Evolutionary conservation across 805 yeast species (phyloP).

Genomic region (Brettanomyces naardenensis): DNA sequence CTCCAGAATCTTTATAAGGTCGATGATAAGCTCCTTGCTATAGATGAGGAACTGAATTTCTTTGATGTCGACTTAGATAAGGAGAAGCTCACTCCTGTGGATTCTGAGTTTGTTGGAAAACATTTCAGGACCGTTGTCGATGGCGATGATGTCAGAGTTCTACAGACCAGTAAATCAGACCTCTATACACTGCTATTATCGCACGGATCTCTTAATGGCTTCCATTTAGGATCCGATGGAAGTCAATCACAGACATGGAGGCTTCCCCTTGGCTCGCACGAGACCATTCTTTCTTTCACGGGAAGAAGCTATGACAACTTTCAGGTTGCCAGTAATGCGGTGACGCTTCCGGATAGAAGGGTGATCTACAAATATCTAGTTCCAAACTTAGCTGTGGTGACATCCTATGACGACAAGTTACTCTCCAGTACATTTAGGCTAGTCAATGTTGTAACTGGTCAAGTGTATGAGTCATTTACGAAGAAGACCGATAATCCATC

Average conservation of each 20-base stretch:
- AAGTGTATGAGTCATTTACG: slow-evolving; percentile 34
- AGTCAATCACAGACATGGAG: slow-evolving; percentile 15
- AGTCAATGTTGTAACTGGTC: slow-evolving; percentile 66
- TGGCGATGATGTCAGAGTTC: slow-evolving; percentile 5
- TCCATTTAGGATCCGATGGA: slow-evolving; percentile 2
- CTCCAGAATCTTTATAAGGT: slow-evolving; percentile 3
- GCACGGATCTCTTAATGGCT: slow-evolving; percentile 11
- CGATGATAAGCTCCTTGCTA: background rate
- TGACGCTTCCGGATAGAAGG: slow-evolving; percentile 57
- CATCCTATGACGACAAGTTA: slow-evolving; percentile 26
- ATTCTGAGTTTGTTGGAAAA: slow-evolving; percentile 2
- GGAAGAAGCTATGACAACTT: slow-evolving; percentile 32
- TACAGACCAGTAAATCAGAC: slow-evolving; percentile 9
- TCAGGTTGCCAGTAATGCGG: slow-evolving; percentile 53
- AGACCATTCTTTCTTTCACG: slow-evolving; percentile 32
- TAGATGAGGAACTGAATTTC: background rate
- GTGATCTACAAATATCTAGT: slow-evolving; percentile 79
- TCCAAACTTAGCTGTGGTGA: slow-evolving; percentile 57
- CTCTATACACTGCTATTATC: slow-evolving; percentile 10
- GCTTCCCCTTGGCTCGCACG: slow-evolving; percentile 14
- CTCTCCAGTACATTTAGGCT: slow-evolving; percentile 38
- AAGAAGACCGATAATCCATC: slow-evolving; percentile 19
- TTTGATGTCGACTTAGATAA: background rate
- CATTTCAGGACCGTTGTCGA: slow-evolving; percentile 7
- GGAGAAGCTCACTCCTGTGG: slow-evolving; percentile 1